Evolutionary conservation across 805 yeast species (phyloP), one percentile per base, ranked within the genome.

Genomic region (Pichia pseudocactophila): DNA sequence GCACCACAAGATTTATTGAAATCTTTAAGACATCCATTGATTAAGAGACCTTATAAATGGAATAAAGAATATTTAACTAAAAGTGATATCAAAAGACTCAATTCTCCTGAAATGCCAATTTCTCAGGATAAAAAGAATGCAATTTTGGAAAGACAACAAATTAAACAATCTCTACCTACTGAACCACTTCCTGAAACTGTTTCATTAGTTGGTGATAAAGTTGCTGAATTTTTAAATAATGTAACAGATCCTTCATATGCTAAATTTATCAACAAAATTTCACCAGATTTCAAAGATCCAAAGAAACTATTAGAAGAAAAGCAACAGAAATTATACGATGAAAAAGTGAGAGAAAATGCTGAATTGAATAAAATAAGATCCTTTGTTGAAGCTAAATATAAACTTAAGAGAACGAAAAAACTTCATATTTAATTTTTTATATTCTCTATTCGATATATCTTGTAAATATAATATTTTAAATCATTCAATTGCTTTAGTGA

Each of bases 21-120:
- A 78, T 48, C 85, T 44, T 71, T 89, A 49, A 80, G 96, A 64
- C 83, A 86, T 63, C 85, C 87, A 40, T 64, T 78, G 54, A 80
- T 89, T 49, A 76, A 78, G 59, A 57, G 66, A 50, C 50, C 54
- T 36, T 73, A 69, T 63, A 78, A 73, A 58, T 73, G 82, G 64
- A 80, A 76, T 49, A 71, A 71, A 52, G 61, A 63, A 42, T 43
- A 53, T 32, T 65, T 88, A 46, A 70, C 80, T 10, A 79, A 72
- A 48, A 62, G 70, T 31, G 88, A 84, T 53, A 72, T 81, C 34
- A 73, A 76, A 52, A 74, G 69, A 50, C 66, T 82, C 54, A 69
- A 69, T 15, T 77, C 85, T 15, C 94, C 95, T 41, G 64, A 69
- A 47, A 86, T 86, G 92, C 96, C 95, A 37, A 62, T 76, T 47